Evolutionary conservation across 495 filamentous ascomycete genomes (phyloP).

Genomic region (Penicillium arizonense): DNA sequence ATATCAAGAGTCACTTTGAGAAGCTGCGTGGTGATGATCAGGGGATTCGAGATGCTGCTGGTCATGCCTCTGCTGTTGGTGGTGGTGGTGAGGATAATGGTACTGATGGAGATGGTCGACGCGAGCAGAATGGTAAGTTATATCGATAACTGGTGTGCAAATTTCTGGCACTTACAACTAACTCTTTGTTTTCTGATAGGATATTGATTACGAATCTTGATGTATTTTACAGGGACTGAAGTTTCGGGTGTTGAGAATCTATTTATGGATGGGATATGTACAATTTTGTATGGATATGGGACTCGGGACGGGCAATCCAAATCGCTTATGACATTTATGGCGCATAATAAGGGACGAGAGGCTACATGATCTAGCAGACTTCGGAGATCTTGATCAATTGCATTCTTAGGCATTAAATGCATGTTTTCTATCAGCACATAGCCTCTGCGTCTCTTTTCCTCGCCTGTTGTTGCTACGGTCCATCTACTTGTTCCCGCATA

Average conservation of each 20-base stretch:
- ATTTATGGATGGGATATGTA: neutral
- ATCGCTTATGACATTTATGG: neutral
- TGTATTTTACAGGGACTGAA: neutral
- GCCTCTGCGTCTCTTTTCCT: too few species aligned
- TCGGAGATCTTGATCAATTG: neutral
- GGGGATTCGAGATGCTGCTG: conserved; percentile 48
- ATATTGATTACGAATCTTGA: conserved; percentile 9
- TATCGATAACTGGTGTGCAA: neutral
- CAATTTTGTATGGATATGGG: neutral
- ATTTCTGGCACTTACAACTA: neutral
- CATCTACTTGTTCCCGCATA: too few species aligned
- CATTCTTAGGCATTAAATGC: too few species aligned
- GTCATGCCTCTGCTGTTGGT: conserved; percentile 28
- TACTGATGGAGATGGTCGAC: conserved; percentile 21
- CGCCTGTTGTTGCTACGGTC: too few species aligned
- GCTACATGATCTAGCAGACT: neutral
- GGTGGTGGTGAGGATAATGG: conserved; percentile 17
- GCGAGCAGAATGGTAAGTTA: conserved; percentile 41
- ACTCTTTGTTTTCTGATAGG: conserved; percentile 5
- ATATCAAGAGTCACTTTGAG: conserved; percentile 95
- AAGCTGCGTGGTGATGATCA: conserved; percentile 83
- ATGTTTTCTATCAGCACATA: too few species aligned
- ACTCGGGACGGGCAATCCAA: neutral
- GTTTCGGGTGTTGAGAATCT: neutral
- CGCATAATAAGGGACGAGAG: neutral